A percentile compares a stretch with the other conserved stretches of the same genome.
Conservation (phyloP, 2,329 filamentous ascomycete species). For the Arthrobotrys conoides region DNA sequence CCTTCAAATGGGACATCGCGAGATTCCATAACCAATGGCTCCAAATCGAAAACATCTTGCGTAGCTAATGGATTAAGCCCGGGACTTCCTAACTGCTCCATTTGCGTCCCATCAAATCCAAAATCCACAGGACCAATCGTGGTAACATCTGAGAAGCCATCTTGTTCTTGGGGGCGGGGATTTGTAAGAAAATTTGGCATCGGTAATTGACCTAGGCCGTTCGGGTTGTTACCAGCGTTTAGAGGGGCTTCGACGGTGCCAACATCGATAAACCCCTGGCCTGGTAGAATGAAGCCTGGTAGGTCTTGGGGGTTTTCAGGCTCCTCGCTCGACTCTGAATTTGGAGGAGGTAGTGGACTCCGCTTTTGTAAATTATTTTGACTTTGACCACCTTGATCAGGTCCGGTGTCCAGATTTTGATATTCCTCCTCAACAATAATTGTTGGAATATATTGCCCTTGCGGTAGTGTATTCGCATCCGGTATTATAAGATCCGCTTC, state of each 20-base stretch:
- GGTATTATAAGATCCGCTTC: background rate
- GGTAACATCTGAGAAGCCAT: background rate
- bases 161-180: background rate
- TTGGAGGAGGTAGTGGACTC: slow-evolving; percentile 5
- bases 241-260: too few species aligned
- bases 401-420: background rate
- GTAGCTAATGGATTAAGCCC: background rate
- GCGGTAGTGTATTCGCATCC: background rate
- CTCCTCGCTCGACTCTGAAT: background rate
- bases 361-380: slow-evolving; percentile 18
- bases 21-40: slow-evolving; percentile 9
- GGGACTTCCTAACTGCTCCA: background rate
- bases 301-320: background rate
- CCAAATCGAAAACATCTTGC: slow-evolving; percentile 12
- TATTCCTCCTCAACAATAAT: slow-evolving; percentile 20
- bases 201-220: background rate
- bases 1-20: slow-evolving; percentile 28
- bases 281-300: background rate
- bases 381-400: background rate
- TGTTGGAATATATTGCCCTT: background rate
- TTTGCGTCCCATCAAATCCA: background rate
- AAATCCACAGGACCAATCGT: background rate
- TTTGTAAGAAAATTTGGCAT: background rate
- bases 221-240: background rate
- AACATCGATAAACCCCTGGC: background rate